These are phyloP conservation scores for Myxozyma geophila DNA, from an alignment of 805 yeast species.

Conservation along the genomic window DNA sequence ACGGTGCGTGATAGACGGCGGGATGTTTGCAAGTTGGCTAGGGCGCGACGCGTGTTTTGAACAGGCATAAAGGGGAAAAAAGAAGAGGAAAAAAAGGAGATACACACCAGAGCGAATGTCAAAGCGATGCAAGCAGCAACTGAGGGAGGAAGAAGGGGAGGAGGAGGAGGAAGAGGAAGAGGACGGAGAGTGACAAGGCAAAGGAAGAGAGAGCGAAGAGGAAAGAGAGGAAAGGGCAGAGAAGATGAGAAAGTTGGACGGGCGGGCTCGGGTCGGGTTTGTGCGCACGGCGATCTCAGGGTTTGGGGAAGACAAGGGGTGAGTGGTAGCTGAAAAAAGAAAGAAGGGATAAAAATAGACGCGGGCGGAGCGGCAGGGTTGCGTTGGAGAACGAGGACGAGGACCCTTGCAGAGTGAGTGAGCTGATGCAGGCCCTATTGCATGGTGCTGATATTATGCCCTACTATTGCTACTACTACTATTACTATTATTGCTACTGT, in stretches of 20 bases:
- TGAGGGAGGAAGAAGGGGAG: not conserved
- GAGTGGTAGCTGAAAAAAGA: too few relatives aligned
- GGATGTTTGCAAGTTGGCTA: not conserved
- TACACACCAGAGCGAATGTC: not conserved
- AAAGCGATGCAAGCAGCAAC: not conserved
- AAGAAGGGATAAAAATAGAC: not conserved
- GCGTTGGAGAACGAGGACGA: not conserved
- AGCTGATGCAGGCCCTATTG: too few relatives aligned
- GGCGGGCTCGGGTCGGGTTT: slow-evolving; percentile 14
- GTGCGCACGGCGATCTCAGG: slow-evolving; percentile 16
- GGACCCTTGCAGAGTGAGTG: too few relatives aligned
- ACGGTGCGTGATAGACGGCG: not conserved
- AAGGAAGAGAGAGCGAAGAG: slow-evolving; percentile 3
- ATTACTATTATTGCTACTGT: too few relatives aligned
- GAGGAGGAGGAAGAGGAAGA: slow-evolving; percentile 3
- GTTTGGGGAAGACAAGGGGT: not conserved
- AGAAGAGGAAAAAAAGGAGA: slow-evolving; percentile 1
- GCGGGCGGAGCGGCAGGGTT: not conserved
- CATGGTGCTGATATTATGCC: too few relatives aligned
- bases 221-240: slow-evolving; percentile 13
- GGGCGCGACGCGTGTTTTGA: slow-evolving; percentile 9
- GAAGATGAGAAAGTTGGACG: slow-evolving; percentile 3
- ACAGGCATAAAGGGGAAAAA: slow-evolving; percentile 1
- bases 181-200: not conserved
- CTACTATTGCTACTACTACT: too few relatives aligned